Evolutionary conservation across 768 basidiomycete species (phyloP).

Genomic region (Leccinum pellstonianum): DNA sequence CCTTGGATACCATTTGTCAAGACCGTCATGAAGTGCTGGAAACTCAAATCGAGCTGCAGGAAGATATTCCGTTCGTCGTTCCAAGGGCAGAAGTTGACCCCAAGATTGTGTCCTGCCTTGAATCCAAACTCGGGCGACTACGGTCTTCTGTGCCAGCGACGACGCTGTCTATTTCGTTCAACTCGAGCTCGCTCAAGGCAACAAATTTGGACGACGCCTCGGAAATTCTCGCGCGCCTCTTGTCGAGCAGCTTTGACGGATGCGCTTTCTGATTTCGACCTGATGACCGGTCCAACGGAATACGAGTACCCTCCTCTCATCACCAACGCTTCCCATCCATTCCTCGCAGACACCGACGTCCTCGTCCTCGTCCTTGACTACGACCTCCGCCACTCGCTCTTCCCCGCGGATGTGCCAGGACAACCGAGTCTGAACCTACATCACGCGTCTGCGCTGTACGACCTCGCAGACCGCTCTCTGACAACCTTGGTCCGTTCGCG

Average conservation of each 20-base stretch:
- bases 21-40: neutral
- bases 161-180: constrained; percentile 4
- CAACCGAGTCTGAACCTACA: too few species aligned
- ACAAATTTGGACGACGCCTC: constrained; percentile 7
- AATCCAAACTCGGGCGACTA: constrained; percentile 18
- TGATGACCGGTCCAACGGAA: too few species aligned
- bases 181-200: constrained; percentile 4
- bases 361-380: too few species aligned
- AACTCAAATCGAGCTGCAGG: neutral
- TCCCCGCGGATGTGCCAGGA: too few species aligned
- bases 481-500: constrained; percentile 40
- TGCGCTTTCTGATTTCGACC: constrained; percentile 4
- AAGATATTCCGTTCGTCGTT: constrained; percentile 2
- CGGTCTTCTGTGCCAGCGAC: constrained; percentile 5
- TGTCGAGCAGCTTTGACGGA: constrained; percentile 13
- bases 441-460: constrained; percentile 44
- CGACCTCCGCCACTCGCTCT: too few species aligned
- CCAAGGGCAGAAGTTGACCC: constrained; percentile 8
- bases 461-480: constrained; percentile 40
- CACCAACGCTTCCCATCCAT: constrained; percentile 7
- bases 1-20: constrained; percentile 32
- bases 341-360: constrained; percentile 38
- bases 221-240: constrained; percentile 11
- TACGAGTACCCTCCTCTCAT: constrained; percentile 8
- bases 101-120: constrained; percentile 23